Evolutionary conservation across 1,139 yeast genomes (phyloP).

Genomic region (Ogataea hybrid): DNA sequence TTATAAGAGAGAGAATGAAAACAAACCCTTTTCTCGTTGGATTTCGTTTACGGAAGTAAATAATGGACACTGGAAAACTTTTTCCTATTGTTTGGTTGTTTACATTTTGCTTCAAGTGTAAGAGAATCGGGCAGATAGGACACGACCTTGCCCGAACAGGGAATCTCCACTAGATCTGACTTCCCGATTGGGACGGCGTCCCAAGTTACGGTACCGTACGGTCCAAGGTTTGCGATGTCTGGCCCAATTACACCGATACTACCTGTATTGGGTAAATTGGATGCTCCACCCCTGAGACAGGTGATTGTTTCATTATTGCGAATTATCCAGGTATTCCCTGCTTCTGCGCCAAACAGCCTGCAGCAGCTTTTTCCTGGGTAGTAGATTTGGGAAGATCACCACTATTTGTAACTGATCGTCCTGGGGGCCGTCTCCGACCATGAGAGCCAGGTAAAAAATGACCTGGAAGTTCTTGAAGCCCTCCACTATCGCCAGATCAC

Average conservation of each 20-base stretch:
- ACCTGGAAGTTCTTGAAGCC: constrained; percentile 65
- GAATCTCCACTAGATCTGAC: constrained; percentile 1
- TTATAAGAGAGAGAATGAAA: constrained; percentile 7
- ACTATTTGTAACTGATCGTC: constrained; percentile 26
- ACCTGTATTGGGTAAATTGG: neutral
- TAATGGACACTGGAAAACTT: constrained; percentile 3
- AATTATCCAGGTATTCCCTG: constrained; percentile 16
- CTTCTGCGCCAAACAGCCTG: constrained; percentile 28
- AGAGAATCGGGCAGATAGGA: neutral
- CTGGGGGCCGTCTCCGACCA: constrained; percentile 36
- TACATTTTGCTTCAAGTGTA: constrained; percentile 3
- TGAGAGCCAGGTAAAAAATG: constrained; percentile 55
- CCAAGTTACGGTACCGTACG: neutral
- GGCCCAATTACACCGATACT: neutral
- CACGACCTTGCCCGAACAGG: constrained; percentile 10
- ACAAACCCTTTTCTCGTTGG: constrained; percentile 4
- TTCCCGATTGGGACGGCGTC: constrained; percentile 3
- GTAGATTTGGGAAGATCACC: constrained; percentile 35
- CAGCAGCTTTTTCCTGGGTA: constrained; percentile 29
- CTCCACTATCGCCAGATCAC: constrained; percentile 65
- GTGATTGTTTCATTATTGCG: neutral
- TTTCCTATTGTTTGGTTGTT: constrained; percentile 8
- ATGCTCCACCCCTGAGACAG: constrained; percentile 2
- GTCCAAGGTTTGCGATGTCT: neutral
- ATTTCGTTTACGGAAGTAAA: constrained; percentile 4